Evolutionary conservation across 2,329 filamentous ascomycete species (phyloP).

Genomic region (Phoma sp.): DNA sequence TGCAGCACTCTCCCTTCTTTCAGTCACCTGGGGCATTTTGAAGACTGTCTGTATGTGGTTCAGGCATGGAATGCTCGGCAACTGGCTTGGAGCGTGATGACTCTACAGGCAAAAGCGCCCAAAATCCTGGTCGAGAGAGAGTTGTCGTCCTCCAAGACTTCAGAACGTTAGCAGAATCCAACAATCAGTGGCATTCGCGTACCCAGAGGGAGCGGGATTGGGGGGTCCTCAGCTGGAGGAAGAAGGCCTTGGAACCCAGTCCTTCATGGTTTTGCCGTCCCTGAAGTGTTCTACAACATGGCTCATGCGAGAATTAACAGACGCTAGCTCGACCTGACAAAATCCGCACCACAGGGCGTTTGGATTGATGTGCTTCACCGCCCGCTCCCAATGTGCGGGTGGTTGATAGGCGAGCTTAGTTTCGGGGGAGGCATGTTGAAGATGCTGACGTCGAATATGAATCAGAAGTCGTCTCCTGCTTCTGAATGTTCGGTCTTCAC

Average conservation of each 20-base stretch:
- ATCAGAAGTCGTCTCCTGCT: neutral
- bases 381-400: neutral
- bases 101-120: neutral
- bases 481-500: neutral
- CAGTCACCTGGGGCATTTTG: too few species aligned
- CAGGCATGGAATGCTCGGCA: too few species aligned
- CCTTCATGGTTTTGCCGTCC: neutral
- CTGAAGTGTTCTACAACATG: neutral
- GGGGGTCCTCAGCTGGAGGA: neutral
- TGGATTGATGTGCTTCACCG: neutral
- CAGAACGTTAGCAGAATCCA: neutral
- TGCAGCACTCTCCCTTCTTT: too few species aligned
- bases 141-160: neutral
- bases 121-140: neutral
- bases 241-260: neutral
- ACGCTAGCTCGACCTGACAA: conserved; percentile 6
- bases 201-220: neutral
- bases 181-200: neutral
- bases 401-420: neutral
- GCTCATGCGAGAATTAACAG: conserved; percentile 14
- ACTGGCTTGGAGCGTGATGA: too few species aligned
- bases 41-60: too few species aligned
- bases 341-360: conserved; percentile 28
- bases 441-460: neutral
- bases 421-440: neutral